Base-by-base conservation (phyloP, 495 filamentous ascomycete species). In the Pyrenula massariospora region DNA sequence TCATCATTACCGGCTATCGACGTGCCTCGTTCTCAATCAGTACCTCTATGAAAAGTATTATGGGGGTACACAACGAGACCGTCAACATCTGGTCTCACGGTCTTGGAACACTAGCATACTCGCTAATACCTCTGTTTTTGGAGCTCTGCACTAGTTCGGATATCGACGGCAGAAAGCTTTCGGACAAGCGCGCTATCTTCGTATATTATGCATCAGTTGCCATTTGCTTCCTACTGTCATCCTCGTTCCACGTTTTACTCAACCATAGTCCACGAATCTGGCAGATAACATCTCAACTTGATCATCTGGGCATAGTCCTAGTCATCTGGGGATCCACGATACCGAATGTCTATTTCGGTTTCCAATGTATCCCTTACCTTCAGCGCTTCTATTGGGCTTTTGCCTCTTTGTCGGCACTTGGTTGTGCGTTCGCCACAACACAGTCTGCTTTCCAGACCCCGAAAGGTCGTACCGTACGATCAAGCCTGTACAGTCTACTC, bases 31-130 rank as follows among this genome's bases (percentile, higher is more conserved):
- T 2, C 53, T 31, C 12, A 20, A 22, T 53, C 47, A 22, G 65
- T 62, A 71, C 67, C 56, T 70, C 65, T 62, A 73, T 73, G 49
- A 62, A 72, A 58, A 68, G 68, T 58, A 63, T 57, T 56, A 52
- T 36, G 12, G 66, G 67, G 51, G 21, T 70, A n/a, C 68, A 70
- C 62, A 71, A 71, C 31, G 67, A 71, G 51, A 57, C 66, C n/a
- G 58, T 65, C 31, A 70, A 72, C 58, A 67, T 72, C 19, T 71
- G 63, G 42, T 63, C 68, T 22, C 67, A 72, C 42, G 57, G 69
- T 0, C 56, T 70, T 2, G 66, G 66, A 0, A 60, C 64, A 10
- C 57, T 56, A 49, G 54, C 60, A 19, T 11, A 11, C 42, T 19
- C 11, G 42, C 42, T 48, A 19, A 11, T 11, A 11, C 42, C 42